Evolutionary conservation across 2,329 filamentous ascomycete genomes (phyloP), one percentile per base, ranked within the genome.

Genomic region (Capronia coronata): DNA sequence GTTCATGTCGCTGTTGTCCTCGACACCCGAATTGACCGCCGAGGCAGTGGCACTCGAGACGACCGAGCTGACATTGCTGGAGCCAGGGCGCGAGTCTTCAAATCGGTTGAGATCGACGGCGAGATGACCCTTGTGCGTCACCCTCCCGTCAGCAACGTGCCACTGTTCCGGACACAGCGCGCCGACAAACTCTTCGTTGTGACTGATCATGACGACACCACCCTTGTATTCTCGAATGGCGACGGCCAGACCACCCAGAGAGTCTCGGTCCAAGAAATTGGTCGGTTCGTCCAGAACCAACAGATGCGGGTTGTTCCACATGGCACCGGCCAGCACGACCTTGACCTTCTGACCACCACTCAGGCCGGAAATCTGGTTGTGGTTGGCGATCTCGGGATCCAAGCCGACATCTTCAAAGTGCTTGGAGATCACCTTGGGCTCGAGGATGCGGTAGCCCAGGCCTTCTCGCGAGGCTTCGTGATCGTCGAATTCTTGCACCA

Each of bases 261-360:
- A 95, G 72, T 98, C 93, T 62, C 93, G 89, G 66, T 98, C 93
- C 75, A 98, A 82, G 79, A 96, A 98, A 75, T 98, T 98, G 67
- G 93, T 97, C 51, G 93, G 93, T 73, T 98, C 91, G 78, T 98
- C 93, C 19, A 98, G 84, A 42, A 98, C 93, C 54, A 98, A 81
- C 63, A 98, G 73, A 74, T 98, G 93, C 1, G 93, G 93, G 75
- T 97, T 97, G 75, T 97, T 96, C 90, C 90, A 95, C 88, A 94
- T 94, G 62, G 89, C 87, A 63, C 87, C 87, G 2, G 88, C 93
- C 61, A 98, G 82, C 56, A 98, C 93, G 41, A 98, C 93, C 79
- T 98, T 98, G 73, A 98, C 93, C 72, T 97, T 97, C 68, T 98
- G 93, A 11, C 93, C 93, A 71, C 93, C 93, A 8, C 90, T 96